These are phyloP conservation scores for Tolypocladium guangdongense DNA, from an alignment of 2,329 filamentous ascomycete genomes.

Conservation along the genomic window DNA sequence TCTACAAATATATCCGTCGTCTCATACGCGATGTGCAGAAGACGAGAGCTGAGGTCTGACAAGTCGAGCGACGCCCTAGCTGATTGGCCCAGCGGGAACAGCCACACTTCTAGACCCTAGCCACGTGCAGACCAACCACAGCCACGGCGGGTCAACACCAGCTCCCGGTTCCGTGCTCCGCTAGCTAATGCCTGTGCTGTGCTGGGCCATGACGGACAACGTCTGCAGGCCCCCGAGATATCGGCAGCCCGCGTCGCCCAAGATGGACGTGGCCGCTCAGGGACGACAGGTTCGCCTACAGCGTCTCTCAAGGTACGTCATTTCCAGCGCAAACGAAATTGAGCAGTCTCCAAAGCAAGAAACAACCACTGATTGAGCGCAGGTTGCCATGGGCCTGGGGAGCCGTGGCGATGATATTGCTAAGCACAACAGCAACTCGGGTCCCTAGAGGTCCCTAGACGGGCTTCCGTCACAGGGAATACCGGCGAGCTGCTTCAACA, in stretches of 20 bases:
- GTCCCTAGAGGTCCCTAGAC: neutral
- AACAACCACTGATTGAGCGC: neutral
- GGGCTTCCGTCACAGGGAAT: neutral
- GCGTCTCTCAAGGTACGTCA: neutral
- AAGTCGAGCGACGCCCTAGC: neutral
- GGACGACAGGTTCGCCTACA: neutral
- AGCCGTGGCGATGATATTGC: neutral
- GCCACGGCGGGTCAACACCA: slow-evolving; percentile 12
- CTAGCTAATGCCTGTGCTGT: neutral
- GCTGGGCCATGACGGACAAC: neutral
- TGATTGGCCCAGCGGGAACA: neutral
- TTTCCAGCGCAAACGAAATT: neutral
- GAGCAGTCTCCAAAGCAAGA: neutral
- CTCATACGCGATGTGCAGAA: too few species aligned
- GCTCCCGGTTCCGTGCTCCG: slow-evolving; percentile 5
- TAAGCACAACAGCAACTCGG: neutral
- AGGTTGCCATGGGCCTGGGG: neutral
- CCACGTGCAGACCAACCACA: neutral
- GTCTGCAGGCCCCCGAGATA: neutral
- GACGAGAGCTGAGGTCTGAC: neutral
- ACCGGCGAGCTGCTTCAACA: neutral
- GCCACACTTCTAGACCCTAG: neutral
- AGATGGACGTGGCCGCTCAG: neutral
- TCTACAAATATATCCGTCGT: neutral
- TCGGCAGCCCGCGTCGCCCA: neutral